These are phyloP conservation scores for barley (Hordeum vulgare) DNA, from an alignment of 176 grass and related monocot genomes.

Conservation along the genomic window DNA sequence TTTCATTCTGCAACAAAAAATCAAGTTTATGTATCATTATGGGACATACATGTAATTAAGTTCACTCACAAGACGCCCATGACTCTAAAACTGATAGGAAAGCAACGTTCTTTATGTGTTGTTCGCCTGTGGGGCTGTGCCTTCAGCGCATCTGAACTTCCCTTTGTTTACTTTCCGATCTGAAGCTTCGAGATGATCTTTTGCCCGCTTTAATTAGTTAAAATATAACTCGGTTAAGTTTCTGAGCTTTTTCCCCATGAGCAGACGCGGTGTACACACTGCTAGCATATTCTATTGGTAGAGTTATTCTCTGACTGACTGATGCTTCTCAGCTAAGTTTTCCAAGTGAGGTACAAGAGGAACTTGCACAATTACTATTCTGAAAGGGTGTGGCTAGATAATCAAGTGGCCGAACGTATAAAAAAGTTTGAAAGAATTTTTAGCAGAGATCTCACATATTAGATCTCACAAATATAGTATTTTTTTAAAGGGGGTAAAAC, in stretches of 20 bases:
- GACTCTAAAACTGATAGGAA: constrained; percentile 5
- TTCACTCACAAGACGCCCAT: constrained; percentile 16
- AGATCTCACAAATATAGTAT: too few species aligned
- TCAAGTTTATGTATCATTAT: neutral
- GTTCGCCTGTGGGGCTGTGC: neutral
- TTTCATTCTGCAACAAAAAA: neutral
- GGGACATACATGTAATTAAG: neutral
- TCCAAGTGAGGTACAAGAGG: neutral
- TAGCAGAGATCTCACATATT: too few species aligned
- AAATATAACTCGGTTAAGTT: neutral
- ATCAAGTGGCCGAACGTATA: too few species aligned
- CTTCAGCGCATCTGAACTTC: neutral
- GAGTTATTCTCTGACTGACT: neutral
- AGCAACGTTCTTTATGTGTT: constrained; percentile 21
- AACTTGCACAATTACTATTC: neutral
- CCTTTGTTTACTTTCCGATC: neutral
- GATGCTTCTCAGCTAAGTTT: neutral
- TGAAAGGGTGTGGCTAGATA: too few species aligned
- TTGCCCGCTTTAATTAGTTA: neutral
- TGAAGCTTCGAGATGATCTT: constrained; percentile 16
- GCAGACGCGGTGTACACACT: neutral
- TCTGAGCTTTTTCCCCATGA: neutral
- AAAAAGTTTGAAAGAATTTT: too few species aligned
- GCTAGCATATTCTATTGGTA: neutral
- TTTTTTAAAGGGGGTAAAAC: too few species aligned